A percentile compares a stretch with the other conserved stretches of the same genome.
phyloP scores from a whole-genome alignment of 805 yeast genomes.

The Dipodascopsis uninucleata region DNA sequence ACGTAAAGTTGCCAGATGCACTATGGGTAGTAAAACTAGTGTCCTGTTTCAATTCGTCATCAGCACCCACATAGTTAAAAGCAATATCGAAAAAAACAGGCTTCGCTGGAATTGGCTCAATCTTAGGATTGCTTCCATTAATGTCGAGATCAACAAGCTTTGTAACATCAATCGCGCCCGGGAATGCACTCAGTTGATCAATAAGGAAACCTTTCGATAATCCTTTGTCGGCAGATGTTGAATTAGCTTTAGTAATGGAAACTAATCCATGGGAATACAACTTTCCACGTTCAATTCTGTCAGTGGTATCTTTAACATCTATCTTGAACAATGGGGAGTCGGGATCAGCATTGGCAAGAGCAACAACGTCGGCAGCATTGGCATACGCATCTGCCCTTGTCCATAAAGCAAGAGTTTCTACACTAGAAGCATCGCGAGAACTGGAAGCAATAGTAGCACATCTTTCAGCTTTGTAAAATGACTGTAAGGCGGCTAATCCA shows the following conservation, averaged over 20 bases:
- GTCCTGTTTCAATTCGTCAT: too few species aligned
- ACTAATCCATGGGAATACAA: constrained; percentile 14
- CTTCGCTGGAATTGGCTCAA: constrained; percentile 68
- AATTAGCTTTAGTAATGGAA: background rate
- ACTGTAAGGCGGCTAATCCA: constrained; percentile 50
- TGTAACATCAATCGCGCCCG: constrained; percentile 33
- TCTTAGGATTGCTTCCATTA: constrained; percentile 8
- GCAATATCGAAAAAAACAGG: constrained; percentile 92
- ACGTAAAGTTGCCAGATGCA: too few species aligned
- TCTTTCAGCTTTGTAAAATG: constrained; percentile 42
- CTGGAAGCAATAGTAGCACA: constrained; percentile 25
- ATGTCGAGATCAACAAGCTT: constrained; percentile 36
- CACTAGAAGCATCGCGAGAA: constrained; percentile 14
- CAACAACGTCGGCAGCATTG: constrained; percentile 19
- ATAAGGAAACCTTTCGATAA: constrained; percentile 36
- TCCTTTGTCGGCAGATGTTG: constrained; percentile 6
- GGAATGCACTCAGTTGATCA: constrained; percentile 46
- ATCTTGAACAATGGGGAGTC: constrained; percentile 11
- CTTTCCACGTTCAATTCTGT: constrained; percentile 12
- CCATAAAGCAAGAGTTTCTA: constrained; percentile 17
- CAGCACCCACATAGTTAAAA: constrained; percentile 49
- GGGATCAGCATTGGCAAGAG: constrained; percentile 11
- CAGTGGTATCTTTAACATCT: constrained; percentile 18
- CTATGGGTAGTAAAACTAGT: too few species aligned
- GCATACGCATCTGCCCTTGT: constrained; percentile 23